Percentiles rank a stretch among this genome's conserved stretches.
These are phyloP conservation scores for Periconia sp. DNA, from an alignment of 2,329 filamentous ascomycete species.

Conservation along the genomic window DNA sequence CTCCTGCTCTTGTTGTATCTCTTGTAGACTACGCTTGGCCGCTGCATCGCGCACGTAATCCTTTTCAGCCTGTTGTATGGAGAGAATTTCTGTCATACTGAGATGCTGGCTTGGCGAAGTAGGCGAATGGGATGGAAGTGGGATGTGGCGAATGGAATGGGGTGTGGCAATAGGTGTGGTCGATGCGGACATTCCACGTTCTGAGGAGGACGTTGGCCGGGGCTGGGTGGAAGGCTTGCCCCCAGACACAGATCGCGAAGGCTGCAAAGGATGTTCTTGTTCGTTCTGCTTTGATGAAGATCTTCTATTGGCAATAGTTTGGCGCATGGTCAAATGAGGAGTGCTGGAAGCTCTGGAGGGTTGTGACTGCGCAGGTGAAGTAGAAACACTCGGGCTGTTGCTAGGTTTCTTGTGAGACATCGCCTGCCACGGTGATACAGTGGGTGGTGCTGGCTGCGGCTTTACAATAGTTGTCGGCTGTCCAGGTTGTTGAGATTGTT, in stretches of 20 bases:
- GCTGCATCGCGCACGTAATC: conserved; percentile 80
- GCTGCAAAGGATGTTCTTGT: conserved; percentile 20
- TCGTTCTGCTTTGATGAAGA: conserved; percentile 33
- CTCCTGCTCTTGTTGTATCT: conserved; percentile 95
- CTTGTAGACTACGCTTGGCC: conserved; percentile 86
- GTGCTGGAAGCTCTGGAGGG: conserved; percentile 41
- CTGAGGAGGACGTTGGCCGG: conserved; percentile 24
- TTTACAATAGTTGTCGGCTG: conserved; percentile 28
- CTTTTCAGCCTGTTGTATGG: conserved; percentile 84
- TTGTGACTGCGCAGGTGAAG: conserved; percentile 21
- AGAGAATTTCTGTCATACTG: conserved; percentile 87
- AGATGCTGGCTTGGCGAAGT: conserved; percentile 70
- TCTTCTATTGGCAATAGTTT: conserved; percentile 56
- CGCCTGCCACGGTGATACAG: conserved; percentile 44
- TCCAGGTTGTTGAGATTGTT: conserved; percentile 46
- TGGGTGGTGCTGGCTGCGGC: conserved; percentile 33
- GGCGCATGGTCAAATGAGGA: conserved; percentile 65
- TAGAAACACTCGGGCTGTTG: conserved; percentile 20
- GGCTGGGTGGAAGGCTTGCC: conserved; percentile 32
- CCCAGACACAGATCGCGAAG: conserved; percentile 14
- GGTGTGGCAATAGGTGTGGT: conserved; percentile 43
- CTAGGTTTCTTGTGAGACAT: conserved; percentile 38
- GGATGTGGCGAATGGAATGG: conserved; percentile 56
- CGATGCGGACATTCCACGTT: conserved; percentile 43
- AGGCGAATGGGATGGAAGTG: conserved; percentile 64